Evolutionary conservation across 2,329 filamentous ascomycete species (phyloP).

Genomic region (Waltergamsia citrina): DNA sequence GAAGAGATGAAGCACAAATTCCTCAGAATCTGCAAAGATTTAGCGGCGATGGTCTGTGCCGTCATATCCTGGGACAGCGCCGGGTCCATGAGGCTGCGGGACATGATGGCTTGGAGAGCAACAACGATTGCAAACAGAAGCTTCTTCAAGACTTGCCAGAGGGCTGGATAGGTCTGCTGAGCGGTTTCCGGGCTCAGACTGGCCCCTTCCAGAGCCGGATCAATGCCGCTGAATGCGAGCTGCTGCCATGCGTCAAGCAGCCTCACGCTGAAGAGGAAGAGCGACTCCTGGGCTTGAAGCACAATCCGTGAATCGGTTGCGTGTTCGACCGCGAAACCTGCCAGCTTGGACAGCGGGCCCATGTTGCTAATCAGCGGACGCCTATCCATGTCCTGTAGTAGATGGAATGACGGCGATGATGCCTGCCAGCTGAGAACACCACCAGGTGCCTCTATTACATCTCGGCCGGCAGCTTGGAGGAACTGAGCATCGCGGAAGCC

Average conservation of each 20-base stretch:
- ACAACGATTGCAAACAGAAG: conserved; percentile 69
- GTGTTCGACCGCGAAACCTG: conserved; percentile 53
- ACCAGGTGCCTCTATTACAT: conserved; percentile 41
- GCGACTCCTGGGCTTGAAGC: conserved; percentile 45
- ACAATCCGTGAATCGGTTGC: conserved; percentile 33
- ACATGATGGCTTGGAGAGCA: conserved; percentile 63
- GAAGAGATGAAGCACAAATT: conserved; percentile 77
- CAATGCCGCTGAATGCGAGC: conserved; percentile 64
- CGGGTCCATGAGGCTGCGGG: conserved; percentile 47
- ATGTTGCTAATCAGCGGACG: conserved; percentile 56
- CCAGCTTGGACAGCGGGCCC: conserved; percentile 56
- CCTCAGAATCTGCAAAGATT: conserved; percentile 63
- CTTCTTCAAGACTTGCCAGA: conserved; percentile 70
- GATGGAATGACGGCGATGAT: conserved; percentile 48
- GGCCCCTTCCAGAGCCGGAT: conserved; percentile 54
- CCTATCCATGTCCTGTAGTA: conserved; percentile 47
- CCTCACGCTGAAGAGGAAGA: conserved; percentile 57
- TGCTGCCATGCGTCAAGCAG: conserved; percentile 65
- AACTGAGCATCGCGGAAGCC: conserved; percentile 73
- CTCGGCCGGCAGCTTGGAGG: conserved; percentile 57
- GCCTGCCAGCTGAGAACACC: conserved; percentile 52
- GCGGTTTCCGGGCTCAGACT: conserved; percentile 57
- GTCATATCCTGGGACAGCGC: conserved; percentile 28
- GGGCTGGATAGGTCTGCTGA: conserved; percentile 54
- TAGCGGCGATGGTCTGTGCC: conserved; percentile 58